Evolutionary conservation across 2,329 filamentous ascomycete genomes (phyloP), one percentile per base, ranked within the genome.

Genomic region (Fusarium mundagurra): DNA sequence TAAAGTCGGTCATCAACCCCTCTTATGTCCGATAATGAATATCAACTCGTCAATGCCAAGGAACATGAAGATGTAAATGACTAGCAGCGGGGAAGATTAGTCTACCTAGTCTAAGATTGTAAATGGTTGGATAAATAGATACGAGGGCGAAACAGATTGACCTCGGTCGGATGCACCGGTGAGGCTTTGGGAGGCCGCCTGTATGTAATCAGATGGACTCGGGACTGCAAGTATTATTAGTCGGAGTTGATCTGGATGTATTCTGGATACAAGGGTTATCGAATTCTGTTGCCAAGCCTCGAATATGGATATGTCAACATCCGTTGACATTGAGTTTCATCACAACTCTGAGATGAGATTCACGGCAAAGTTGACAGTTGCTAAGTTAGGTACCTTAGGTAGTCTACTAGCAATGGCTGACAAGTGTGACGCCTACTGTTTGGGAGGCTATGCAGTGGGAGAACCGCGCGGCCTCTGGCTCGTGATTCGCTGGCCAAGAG

Each of bases 381-480:
- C 45, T 33, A 41, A 24, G n/a, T 18, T 44, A 36, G n/a, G n/a
- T n/a, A n/a, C n/a, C n/a, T n/a, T n/a, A n/a, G n/a, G n/a, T n/a
- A n/a, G 43, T 48, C 27, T 48, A 31, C n/a, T 45, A 33, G 22
- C 29, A 48, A 38, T 61, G 31, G 59, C 48, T 44, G 59, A 62
- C 59, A 57, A 33, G 45, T 31, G n/a, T 33, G 48, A 41, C 61
- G 29, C 48, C 31, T 45, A 27, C 38, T 48, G 64, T 61, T 64
- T 50, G 65, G 66, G 71, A 50, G 71, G 72, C 71, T 65, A 72
- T 74, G 71, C 51, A 29, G 50, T 74, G 45, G 39, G 29, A 43
- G 60, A 70, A 74, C 72, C 72, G 63, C 72, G 72, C 72, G 72
- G 72, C 72, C 68, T 60, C 27, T 75, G 29, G 16, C 31, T 31